These are phyloP conservation scores for Fusarium multiceps DNA, from an alignment of 2,329 filamentous ascomycete genomes.

Conservation along the genomic window DNA sequence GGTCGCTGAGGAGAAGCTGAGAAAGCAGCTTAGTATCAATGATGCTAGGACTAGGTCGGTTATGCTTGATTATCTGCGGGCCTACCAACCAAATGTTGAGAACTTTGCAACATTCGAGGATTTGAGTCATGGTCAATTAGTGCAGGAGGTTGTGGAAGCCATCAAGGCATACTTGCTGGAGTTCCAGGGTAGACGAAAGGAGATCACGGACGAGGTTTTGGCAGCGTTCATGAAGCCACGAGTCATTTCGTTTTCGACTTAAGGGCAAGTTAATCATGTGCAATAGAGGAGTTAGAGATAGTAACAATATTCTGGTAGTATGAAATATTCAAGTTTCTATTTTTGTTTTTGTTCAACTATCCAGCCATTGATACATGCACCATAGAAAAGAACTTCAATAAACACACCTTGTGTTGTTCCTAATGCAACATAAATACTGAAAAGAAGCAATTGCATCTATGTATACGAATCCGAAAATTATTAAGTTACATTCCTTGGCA, in stretches of 20 bases:
- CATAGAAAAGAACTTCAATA: too few species aligned
- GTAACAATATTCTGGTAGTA: not conserved
- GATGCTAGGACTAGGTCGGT: not conserved
- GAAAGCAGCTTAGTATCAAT: not conserved
- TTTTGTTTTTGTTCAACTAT: too few species aligned
- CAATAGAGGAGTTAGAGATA: not conserved
- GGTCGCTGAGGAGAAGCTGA: conserved; percentile 2
- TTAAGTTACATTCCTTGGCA: not conserved
- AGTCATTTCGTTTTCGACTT: not conserved
- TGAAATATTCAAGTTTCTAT: too few species aligned
- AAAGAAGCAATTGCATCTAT: rapidly evolving
- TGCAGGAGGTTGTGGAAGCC: not conserved
- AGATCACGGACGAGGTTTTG: conserved; percentile 2
- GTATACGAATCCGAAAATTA: not conserved
- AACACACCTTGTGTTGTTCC: too few species aligned
- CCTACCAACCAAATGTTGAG: not conserved
- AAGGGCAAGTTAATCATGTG: not conserved
- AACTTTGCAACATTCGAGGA: not conserved
- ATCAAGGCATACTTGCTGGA: conserved; percentile 2
- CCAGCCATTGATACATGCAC: too few species aligned
- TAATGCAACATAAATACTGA: too few species aligned
- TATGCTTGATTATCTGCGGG: conserved; percentile 4
- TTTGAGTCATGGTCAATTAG: not conserved
- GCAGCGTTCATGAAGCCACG: conserved; percentile 5
- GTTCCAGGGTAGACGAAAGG: conserved; percentile 1